phyloP scores from a whole-genome alignment of 1,284 basidiomycete genomes.

The Tilletiopsis washingtonensis region DNA sequence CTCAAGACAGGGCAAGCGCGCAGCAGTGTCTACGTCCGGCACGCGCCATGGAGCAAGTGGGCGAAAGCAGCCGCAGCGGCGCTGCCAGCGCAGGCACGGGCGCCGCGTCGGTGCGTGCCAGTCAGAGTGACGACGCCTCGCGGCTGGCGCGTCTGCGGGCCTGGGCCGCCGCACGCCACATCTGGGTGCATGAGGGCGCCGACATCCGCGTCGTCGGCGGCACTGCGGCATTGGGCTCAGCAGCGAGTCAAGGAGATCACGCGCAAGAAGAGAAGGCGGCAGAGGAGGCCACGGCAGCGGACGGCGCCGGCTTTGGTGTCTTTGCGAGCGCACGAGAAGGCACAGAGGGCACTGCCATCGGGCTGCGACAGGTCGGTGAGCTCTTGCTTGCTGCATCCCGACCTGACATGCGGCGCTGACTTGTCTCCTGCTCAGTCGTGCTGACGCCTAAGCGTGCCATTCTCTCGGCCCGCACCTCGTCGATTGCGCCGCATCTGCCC shows the following conservation, averaged over 20 bases:
- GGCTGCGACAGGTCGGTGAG: neutral
- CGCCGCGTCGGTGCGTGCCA: too few species aligned
- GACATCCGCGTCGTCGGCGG: neutral
- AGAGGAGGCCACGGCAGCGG: neutral
- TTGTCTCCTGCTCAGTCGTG: neutral
- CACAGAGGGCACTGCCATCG: neutral
- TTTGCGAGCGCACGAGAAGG: neutral
- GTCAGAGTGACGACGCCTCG: neutral
- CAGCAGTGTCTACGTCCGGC: too few species aligned
- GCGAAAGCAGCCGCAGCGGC: too few species aligned
- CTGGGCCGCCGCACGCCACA: neutral
- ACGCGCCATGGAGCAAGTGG: too few species aligned
- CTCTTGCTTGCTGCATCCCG: too few species aligned
- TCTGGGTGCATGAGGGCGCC: conserved; percentile 2
- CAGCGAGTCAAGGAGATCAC: neutral
- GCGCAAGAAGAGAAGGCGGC: neutral
- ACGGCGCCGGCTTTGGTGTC: neutral
- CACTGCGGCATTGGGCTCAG: neutral
- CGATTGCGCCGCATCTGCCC: neutral
- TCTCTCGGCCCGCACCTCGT: neutral
- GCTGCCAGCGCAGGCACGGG: too few species aligned
- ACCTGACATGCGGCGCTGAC: too few species aligned
- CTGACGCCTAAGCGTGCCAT: conserved; percentile 1
- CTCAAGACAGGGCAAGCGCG: too few species aligned
- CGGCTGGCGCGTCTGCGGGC: neutral